Evolutionary conservation across 768 basidiomycete genomes (phyloP).

Genomic region (Leccinum boreale): DNA sequence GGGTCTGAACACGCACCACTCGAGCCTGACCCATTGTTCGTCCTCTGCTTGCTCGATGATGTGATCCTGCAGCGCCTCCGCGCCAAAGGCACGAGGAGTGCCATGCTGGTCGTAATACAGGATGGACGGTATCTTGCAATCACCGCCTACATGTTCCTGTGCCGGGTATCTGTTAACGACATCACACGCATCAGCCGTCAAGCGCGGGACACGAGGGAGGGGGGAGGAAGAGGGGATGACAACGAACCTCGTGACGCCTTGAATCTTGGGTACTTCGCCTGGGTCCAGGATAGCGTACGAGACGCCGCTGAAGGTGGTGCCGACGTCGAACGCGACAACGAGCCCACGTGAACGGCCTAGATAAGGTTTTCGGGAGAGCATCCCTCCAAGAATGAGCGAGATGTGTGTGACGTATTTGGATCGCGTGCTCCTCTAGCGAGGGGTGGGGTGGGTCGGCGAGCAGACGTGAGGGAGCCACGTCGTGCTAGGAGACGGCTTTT

Average conservation of each 20-base stretch:
- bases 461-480: background rate
- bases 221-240: background rate
- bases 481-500: slow-evolving; percentile 8
- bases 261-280: slow-evolving; percentile 33
- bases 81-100: slow-evolving; percentile 39
- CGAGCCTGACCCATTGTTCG: slow-evolving; percentile 44
- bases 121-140: slow-evolving; percentile 48
- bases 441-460: background rate
- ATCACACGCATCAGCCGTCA: slow-evolving; percentile 1
- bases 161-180: slow-evolving; percentile 34
- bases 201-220: slow-evolving; percentile 8
- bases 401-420: background rate
- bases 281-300: slow-evolving; percentile 43
- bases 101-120: slow-evolving; percentile 45
- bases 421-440: background rate
- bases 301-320: slow-evolving; percentile 41
- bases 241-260: slow-evolving; percentile 33
- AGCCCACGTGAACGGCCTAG: slow-evolving; percentile 35
- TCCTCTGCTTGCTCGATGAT: slow-evolving; percentile 40
- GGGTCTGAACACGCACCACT: slow-evolving; percentile 33
- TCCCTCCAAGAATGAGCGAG: background rate
- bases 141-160: slow-evolving; percentile 41
- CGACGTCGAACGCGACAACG: slow-evolving; percentile 39
- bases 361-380: slow-evolving; percentile 38
- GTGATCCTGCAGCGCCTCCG: slow-evolving; percentile 41